Base-by-base conservation (phyloP, 257 asterid species). In the Solanum rostratum region DNA sequence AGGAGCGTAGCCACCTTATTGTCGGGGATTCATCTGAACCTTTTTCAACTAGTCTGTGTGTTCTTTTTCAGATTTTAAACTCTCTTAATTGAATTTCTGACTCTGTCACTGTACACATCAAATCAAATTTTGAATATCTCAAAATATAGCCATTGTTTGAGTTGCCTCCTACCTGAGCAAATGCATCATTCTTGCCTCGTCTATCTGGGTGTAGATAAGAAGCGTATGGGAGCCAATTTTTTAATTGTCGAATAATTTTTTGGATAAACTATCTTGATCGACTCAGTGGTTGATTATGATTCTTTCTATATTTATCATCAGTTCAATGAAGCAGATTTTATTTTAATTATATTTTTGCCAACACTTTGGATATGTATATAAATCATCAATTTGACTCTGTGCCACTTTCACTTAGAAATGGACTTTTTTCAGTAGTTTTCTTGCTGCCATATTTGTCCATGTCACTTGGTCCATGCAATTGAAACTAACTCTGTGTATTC, bases 191-290 rank as follows among this genome's bases (percentile, higher is more conserved):
- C 0, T 0, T 2, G 6, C 27, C 39, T 43, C 6, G 29, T 3
- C n/a, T 65, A 63, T 63, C n/a, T 1, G 2, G 2, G 0, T 63
- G 41, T 5, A 27, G 13, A 27, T 27, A 29, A 63, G 11, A 29
- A 13, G 29, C n/a, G 6, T 1, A 1, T 6, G 5, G 0, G 30
- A 27, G 5, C 0, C 24, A 0, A 60, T 12, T 24, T 18, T 60
- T 4, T 5, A 0, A 24, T 24, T 19, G 6, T 10, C 16, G 0
- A n/a, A 59, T 14, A 3, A n/a, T 1, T n/a, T 15, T 22, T n/a
- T 59, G 16, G 30, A 59, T n/a, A 20, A 13, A n/a, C 22, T n/a
- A 1, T 22, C 3, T 57, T n/a, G 65, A 57, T 6, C n/a, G n/a
- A 59, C 10, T 62, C 1, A 59, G 22, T 2, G 20, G 6, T 6